Conservation (phyloP, 305 asterid species). For the Fraxinus sp. region DNA sequence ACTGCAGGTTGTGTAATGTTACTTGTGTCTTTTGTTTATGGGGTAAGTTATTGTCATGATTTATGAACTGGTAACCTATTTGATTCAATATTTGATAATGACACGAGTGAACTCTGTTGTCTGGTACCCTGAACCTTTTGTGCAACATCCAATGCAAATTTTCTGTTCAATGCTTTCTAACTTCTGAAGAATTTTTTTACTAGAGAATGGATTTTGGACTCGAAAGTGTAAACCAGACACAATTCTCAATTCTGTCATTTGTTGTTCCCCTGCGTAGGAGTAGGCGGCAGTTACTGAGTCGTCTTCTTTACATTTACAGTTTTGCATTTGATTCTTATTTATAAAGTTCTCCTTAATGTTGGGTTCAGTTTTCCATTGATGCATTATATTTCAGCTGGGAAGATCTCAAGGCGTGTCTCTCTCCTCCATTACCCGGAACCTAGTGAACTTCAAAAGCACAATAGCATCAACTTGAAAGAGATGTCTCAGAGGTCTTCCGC, state of each 20-base stretch:
- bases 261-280: neutral
- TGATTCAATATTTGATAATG: neutral
- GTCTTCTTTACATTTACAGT: neutral
- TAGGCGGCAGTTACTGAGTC: neutral
- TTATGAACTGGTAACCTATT: neutral
- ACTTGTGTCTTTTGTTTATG: neutral
- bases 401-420: constrained; percentile 58
- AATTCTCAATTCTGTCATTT: neutral
- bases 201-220: neutral
- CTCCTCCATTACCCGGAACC: constrained; percentile 69
- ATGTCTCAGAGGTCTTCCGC: constrained; percentile 46
- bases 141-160: neutral
- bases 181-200: neutral
- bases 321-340: neutral
- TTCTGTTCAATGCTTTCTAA: neutral
- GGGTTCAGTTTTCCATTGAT: neutral
- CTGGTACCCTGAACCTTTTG: neutral
- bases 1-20: neutral
- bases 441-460: constrained; percentile 44
- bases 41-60: neutral
- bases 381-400: constrained; percentile 50
- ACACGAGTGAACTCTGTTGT: neutral
- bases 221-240: neutral
- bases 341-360: neutral
- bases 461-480: constrained; percentile 23